Percentiles rank a stretch among this genome's conserved stretches.
These are phyloP conservation scores for Peziza echinospora DNA, from an alignment of 495 filamentous ascomycete genomes.

Conservation along the genomic window DNA sequence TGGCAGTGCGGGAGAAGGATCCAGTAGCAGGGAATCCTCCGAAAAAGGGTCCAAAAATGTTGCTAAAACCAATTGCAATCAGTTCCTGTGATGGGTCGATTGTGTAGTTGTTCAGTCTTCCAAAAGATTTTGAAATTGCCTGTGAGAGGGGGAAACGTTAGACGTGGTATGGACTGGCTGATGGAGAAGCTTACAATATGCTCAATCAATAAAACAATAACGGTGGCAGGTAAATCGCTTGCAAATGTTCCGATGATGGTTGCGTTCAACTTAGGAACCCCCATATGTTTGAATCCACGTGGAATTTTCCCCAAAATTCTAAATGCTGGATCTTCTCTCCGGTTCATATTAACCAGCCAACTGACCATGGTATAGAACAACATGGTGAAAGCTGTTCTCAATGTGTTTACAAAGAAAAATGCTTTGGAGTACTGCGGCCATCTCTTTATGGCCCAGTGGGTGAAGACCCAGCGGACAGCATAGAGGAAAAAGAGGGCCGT, in stretches of 20 bases:
- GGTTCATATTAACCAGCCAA: constrained; percentile 49
- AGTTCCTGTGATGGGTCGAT: constrained; percentile 95
- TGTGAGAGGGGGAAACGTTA: background rate
- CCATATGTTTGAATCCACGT: constrained; percentile 28
- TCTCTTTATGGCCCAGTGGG: constrained; percentile 37
- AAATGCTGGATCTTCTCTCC: constrained; percentile 33
- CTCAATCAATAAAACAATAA: constrained; percentile 90
- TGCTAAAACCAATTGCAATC: constrained; percentile 82
- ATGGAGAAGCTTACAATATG: constrained; percentile 43
- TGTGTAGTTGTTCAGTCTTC: constrained; percentile 91
- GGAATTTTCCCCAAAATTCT: constrained; percentile 57
- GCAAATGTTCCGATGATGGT: constrained; percentile 40
- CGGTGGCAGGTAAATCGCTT: constrained; percentile 46
- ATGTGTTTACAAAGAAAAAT: constrained; percentile 74
- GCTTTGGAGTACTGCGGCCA: constrained; percentile 47
- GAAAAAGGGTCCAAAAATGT: constrained; percentile 81
- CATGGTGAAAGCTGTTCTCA: constrained; percentile 82
- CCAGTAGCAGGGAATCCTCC: constrained; percentile 89
- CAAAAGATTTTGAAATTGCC: constrained; percentile 96
- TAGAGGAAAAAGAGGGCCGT: constrained; percentile 71
- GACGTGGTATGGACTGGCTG: background rate
- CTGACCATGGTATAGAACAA: constrained; percentile 85
- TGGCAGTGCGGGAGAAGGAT: constrained; percentile 91
- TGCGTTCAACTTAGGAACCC: constrained; percentile 20
- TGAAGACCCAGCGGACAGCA: constrained; percentile 47